These are phyloP conservation scores for Panicum virgatum DNA, from an alignment of 202 grass and related monocot genomes.

Conservation along the genomic window DNA sequence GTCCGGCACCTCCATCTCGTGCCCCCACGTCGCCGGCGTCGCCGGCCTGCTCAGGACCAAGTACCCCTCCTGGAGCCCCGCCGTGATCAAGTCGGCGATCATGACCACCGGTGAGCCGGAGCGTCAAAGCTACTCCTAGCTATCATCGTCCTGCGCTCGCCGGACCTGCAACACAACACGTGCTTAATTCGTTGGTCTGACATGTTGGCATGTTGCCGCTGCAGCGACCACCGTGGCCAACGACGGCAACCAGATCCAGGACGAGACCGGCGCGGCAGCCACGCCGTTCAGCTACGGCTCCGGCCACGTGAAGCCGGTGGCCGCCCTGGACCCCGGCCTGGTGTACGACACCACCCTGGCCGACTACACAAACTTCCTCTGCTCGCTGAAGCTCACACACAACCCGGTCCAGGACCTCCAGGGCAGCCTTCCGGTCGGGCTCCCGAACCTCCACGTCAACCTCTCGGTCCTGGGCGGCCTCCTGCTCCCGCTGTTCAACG, in stretches of 20 bases:
- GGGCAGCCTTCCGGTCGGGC: neutral
- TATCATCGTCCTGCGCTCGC: too few species aligned
- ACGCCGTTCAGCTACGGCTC: slow-evolving; percentile 49
- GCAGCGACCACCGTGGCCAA: slow-evolving; percentile 33
- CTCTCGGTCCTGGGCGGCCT: neutral
- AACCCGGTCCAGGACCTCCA: neutral
- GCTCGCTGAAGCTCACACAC: slow-evolving; percentile 32
- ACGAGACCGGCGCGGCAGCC: slow-evolving; percentile 24
- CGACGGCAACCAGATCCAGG: slow-evolving; percentile 17
- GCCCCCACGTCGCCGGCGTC: slow-evolving; percentile 74
- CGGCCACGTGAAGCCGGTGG: slow-evolving; percentile 24
- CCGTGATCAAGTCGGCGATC: slow-evolving; percentile 68
- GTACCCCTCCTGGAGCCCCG: slow-evolving; percentile 59
- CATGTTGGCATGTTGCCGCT: neutral
- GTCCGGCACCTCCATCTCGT: slow-evolving; percentile 89
- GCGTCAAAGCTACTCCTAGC: neutral
- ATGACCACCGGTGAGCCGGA: slow-evolving; percentile 64
- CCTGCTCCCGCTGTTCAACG: slow-evolving; percentile 19
- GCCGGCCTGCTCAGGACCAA: slow-evolving; percentile 55
- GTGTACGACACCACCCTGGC: slow-evolving; percentile 39
- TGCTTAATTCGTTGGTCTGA: neutral
- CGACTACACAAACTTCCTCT: slow-evolving; percentile 47
- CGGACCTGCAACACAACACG: too few species aligned
- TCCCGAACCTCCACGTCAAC: neutral
- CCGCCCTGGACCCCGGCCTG: slow-evolving; percentile 42